These are phyloP conservation scores for Ogataea methanolica DNA, from an alignment of 805 yeast genomes.

Conservation along the genomic window DNA sequence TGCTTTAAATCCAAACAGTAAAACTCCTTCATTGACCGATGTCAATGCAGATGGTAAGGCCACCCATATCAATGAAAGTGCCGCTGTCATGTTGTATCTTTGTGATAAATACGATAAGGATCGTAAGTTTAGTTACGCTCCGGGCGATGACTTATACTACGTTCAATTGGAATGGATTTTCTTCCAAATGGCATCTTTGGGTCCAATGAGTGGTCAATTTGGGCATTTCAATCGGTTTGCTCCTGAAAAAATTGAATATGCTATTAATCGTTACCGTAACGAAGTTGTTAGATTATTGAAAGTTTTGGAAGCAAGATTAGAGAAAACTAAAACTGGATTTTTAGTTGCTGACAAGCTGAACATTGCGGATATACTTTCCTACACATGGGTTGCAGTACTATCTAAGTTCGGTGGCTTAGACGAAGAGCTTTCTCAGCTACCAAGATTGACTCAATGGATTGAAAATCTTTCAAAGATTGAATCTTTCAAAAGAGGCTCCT, in stretches of 20 bases:
- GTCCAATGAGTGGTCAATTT: conserved; percentile 64
- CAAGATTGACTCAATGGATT: conserved; percentile 38
- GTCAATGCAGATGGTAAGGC: conserved; percentile 36
- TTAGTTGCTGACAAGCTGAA: conserved; percentile 57
- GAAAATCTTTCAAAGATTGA: conserved; percentile 30
- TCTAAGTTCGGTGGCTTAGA: conserved; percentile 6
- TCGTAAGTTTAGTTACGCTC: conserved; percentile 38
- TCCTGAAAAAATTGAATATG: conserved; percentile 50
- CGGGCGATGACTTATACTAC: conserved; percentile 42
- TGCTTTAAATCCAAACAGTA: conserved; percentile 56
- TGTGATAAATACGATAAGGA: conserved; percentile 59
- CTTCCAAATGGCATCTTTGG: conserved; percentile 56
- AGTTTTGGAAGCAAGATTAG: conserved; percentile 48
- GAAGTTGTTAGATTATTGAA: conserved; percentile 52
- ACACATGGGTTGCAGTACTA: conserved; percentile 39
- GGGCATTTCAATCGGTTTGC: conserved; percentile 42
- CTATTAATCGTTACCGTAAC: conserved; percentile 42
- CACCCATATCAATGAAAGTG: conserved; percentile 51
- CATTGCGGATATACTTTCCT: conserved; percentile 52
- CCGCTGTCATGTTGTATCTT: conserved; percentile 55
- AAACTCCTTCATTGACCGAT: conserved; percentile 52
- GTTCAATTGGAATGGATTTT: conserved; percentile 47
- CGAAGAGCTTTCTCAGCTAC: conserved; percentile 36
- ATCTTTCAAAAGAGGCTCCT: conserved; percentile 30
- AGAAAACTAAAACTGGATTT: conserved; percentile 44